Evolutionary conservation across 106 monocot genomes (phyloP), one percentile per base, ranked within the genome.

Genomic region (Acorus calamus): DNA sequence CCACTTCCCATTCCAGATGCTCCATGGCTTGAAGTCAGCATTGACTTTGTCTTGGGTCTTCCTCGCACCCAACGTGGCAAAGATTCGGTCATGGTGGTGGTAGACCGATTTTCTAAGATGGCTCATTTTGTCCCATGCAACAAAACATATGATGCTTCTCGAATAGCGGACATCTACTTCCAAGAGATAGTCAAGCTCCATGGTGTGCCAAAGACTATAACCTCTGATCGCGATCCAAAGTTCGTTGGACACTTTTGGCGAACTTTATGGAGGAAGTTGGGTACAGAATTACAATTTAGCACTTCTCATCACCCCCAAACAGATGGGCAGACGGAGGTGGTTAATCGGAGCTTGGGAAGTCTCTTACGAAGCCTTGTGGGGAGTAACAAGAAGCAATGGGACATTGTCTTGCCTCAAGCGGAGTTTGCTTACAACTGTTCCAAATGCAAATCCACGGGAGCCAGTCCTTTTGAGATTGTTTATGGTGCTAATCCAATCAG

Each of bases 401-500:
- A 68, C 13, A 46, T 48, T 49, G 7, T 49, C 3, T 49, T 68
- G 11, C 47, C 13, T 2, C 67, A 68, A 57, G 57, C n/a, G 9
- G 67, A 68, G 10, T 68, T 68, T 57, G 57, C 56, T 14, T 68
- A 46, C 13, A 56, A 57, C 41, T 6, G 4, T 11, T 60, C 53
- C 11, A 6, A 0, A 0, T 62, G 49, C 12, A 52, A 45, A 9
- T 44, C 61, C 4, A 61, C 44, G n/a, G n/a, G n/a, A 2, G 52
- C 13, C 1, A 5, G 3, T 3, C 12, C 9, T n/a, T 53, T 8
- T 62, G 28, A 28, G 28, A 28, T 28, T 28, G 28, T 28, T 28
- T 28, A 55, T 4, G 14, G 6, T 6, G 8, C 6, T 47, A 59
- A 11, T 45, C 60, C 61, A 2, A 46, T 51, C 5, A 50, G 41